These are phyloP conservation scores for Arabidopsis thaliana DNA, from an alignment of 345 rosid genomes.

Conservation along the genomic window DNA sequence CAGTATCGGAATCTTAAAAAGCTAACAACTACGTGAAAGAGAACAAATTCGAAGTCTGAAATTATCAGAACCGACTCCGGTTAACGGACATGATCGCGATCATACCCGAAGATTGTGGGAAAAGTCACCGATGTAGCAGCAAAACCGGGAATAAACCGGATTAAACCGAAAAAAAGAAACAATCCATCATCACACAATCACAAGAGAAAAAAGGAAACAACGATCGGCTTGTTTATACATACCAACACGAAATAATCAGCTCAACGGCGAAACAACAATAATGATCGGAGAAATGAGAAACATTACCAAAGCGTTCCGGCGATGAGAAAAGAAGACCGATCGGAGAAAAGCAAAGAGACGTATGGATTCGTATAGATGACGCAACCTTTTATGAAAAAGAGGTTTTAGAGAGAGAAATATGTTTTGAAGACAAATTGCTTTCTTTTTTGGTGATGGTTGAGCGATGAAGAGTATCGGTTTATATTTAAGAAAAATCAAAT, in stretches of 20 bases:
- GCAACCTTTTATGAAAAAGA: slow-evolving; percentile 11
- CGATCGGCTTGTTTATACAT: slow-evolving; percentile 24
- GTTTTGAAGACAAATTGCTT: slow-evolving; percentile 15
- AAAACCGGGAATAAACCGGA: slow-evolving; percentile 8
- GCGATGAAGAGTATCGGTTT: slow-evolving; percentile 17
- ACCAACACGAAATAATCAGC: slow-evolving; percentile 7
- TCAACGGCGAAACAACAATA: slow-evolving; percentile 5
- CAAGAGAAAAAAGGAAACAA: not conserved
- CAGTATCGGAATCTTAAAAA: slow-evolving; percentile 26
- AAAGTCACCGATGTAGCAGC: slow-evolving; percentile 24
- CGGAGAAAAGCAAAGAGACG: slow-evolving; percentile 36
- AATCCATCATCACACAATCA: slow-evolving; percentile 22
- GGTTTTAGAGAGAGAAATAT: slow-evolving; percentile 38
- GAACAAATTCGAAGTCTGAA: not conserved
- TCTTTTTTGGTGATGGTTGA: not conserved
- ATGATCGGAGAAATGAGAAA: slow-evolving; percentile 37
- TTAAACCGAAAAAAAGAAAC: not conserved
- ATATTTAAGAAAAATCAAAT: slow-evolving; percentile 11
- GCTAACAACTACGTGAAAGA: slow-evolving; percentile 4
- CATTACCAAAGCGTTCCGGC: slow-evolving; percentile 34
- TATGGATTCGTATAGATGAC: slow-evolving; percentile 33
- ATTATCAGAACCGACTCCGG: slow-evolving; percentile 10
- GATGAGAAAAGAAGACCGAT: slow-evolving; percentile 22
- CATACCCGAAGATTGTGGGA: slow-evolving; percentile 20
- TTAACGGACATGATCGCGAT: slow-evolving; percentile 25